A percentile compares a stretch with the other conserved stretches of the same genome.
Conservation (phyloP, 495 filamentous ascomycete species). For the Penicillium soppii region DNA sequence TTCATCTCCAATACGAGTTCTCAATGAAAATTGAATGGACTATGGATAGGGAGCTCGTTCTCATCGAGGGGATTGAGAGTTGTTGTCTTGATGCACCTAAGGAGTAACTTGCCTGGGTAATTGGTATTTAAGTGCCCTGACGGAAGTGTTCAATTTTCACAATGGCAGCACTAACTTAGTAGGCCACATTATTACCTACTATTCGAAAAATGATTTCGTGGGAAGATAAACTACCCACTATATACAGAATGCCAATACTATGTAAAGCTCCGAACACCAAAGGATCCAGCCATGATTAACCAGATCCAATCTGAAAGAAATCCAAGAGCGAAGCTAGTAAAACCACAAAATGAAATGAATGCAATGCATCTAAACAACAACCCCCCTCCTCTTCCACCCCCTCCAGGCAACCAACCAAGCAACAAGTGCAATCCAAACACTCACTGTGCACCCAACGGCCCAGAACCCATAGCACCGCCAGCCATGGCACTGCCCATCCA, state of each 20-base stretch:
- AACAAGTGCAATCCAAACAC: conserved; percentile 72
- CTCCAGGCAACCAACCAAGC: conserved; percentile 82
- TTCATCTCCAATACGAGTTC: neutral
- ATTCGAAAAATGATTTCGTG: no score
- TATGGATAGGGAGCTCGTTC: neutral
- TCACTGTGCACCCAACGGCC: conserved; percentile 67
- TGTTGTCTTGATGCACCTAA: no score
- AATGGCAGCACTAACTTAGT: no score
- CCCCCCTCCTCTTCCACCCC: conserved; percentile 76
- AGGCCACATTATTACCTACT: no score
- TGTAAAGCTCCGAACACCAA: neutral
- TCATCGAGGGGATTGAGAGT: neutral
- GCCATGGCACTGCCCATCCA: conserved; percentile 60
- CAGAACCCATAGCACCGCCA: conserved; percentile 81
- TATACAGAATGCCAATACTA: no score
- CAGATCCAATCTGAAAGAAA: neutral
- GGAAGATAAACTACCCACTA: no score
- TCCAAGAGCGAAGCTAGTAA: neutral
- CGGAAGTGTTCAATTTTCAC: no score
- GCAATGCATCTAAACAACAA: conserved; percentile 60
- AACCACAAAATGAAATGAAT: conserved; percentile 1
- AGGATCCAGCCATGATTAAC: no score
- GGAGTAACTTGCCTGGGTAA: no score
- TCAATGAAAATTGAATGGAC: neutral
- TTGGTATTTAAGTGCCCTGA: no score